Conservation (phyloP, 768 basidiomycete species). For the Lactarius psammicola region DNA sequence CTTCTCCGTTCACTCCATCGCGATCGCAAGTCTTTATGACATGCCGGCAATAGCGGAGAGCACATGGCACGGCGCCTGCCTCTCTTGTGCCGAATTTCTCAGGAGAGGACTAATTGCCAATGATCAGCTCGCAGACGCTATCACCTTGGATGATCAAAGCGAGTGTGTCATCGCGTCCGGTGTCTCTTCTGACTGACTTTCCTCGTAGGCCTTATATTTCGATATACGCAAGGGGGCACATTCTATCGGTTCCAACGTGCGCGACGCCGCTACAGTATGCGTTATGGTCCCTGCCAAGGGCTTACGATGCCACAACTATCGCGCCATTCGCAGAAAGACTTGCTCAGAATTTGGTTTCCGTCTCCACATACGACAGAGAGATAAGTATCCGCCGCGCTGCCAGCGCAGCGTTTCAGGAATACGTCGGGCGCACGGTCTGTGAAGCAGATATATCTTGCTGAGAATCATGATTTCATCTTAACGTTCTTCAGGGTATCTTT, state of each 20-base stretch:
- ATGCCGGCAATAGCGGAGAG: constrained; percentile 76
- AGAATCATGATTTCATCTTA: constrained; percentile 14
- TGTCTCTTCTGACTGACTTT: constrained; percentile 23
- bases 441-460: background rate
- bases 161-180: constrained; percentile 3
- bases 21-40: constrained; percentile 63
- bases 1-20: constrained; percentile 73
- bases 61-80: constrained; percentile 93
- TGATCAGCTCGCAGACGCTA: constrained; percentile 56
- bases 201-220: constrained; percentile 77
- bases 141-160: constrained; percentile 86
- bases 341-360: constrained; percentile 69
- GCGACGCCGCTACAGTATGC: constrained; percentile 95
- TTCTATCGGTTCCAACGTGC: constrained; percentile 90
- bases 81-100: constrained; percentile 91
- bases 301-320: constrained; percentile 59
- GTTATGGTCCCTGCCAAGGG: constrained; percentile 89
- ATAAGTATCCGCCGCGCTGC: constrained; percentile 93
- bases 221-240: constrained; percentile 91
- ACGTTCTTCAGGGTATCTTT: constrained; percentile 66
- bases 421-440: constrained; percentile 88
- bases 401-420: constrained; percentile 97
- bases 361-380: constrained; percentile 89
- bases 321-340: constrained; percentile 60
- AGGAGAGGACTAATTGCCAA: constrained; percentile 69